Conservation (phyloP, 345 rosid genomes). For the Linum usitatissimum region DNA sequence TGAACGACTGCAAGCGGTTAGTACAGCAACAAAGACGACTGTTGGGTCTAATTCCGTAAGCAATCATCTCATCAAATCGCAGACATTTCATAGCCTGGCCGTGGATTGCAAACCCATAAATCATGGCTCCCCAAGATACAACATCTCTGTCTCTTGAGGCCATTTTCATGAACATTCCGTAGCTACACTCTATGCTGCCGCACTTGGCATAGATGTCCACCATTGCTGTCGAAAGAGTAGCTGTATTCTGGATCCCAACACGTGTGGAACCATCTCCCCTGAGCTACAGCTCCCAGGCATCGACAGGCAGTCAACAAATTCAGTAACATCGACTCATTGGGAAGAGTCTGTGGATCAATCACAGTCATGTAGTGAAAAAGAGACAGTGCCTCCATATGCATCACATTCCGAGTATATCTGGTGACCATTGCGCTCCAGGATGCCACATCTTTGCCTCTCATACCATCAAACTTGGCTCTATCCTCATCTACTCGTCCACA, state of each 20-base stretch:
- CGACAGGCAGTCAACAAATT: conserved; percentile 19
- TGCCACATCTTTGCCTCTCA: conserved; percentile 6
- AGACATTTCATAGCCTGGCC: conserved; percentile 15
- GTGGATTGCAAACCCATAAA: conserved; percentile 11
- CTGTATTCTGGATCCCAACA: conserved; percentile 4
- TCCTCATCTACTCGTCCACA: conserved; percentile 41
- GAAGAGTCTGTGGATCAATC: conserved; percentile 10
- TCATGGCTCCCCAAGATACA: conserved; percentile 19
- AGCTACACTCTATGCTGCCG: conserved; percentile 15
- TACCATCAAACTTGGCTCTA: conserved; percentile 16
- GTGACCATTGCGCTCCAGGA: conserved; percentile 13
- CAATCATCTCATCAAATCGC: conserved; percentile 15
- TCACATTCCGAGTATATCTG: conserved; percentile 13
- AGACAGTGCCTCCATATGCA: conserved; percentile 16
- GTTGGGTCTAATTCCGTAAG: conserved; percentile 12
- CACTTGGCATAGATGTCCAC: conserved; percentile 15
- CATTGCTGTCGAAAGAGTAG: conserved; percentile 6
- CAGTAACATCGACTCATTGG: conserved; percentile 19
- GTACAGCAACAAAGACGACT: conserved; percentile 13
- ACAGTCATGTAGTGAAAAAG: conserved; percentile 19
- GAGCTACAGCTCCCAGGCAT: conserved; percentile 12
- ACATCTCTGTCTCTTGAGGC: conserved; percentile 5
- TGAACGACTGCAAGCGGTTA: conserved; percentile 23
- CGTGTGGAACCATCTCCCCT: conserved; percentile 23
- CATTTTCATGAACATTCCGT: conserved; percentile 10